Evolutionary conservation across 2,329 filamentous ascomycete species (phyloP).

Genomic region (Fusarium nematophilum): DNA sequence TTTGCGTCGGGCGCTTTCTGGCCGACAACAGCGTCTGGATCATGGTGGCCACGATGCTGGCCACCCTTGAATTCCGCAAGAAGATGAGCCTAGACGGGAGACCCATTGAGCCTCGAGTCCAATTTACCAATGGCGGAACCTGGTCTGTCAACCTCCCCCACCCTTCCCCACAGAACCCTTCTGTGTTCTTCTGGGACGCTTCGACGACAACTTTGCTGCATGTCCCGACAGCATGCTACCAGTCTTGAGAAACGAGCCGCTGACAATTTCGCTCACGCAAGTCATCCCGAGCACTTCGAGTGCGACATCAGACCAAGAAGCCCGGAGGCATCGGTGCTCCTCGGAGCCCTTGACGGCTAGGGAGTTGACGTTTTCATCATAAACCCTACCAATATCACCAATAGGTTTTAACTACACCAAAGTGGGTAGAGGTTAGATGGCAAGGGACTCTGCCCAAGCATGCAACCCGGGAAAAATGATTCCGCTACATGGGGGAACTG

Average conservation of each 20-base stretch:
- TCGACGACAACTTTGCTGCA: background rate
- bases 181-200: background rate
- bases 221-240: background rate
- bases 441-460: background rate
- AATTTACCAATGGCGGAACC: slow-evolving; percentile 48
- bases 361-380: background rate
- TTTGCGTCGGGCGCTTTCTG: slow-evolving; percentile 49
- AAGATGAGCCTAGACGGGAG: slow-evolving; percentile 38
- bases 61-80: slow-evolving; percentile 45
- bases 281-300: slow-evolving; percentile 48
- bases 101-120: slow-evolving; percentile 42
- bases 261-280: slow-evolving; percentile 21
- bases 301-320: slow-evolving; percentile 42
- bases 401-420: background rate
- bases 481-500: slow-evolving; percentile 11
- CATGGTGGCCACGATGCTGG: slow-evolving; percentile 50
- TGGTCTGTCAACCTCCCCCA: slow-evolving; percentile 41
- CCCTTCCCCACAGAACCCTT: slow-evolving; percentile 8
- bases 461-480: background rate
- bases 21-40: slow-evolving; percentile 52
- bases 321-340: slow-evolving; percentile 21
- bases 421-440: background rate
- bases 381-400: background rate
- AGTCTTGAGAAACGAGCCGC: background rate
- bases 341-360: slow-evolving; percentile 15